A percentile compares a stretch with the other conserved stretches of the same genome.
These are phyloP conservation scores for Fusarium globosum DNA, from an alignment of 2,329 filamentous ascomycete genomes.

Conservation along the genomic window DNA sequence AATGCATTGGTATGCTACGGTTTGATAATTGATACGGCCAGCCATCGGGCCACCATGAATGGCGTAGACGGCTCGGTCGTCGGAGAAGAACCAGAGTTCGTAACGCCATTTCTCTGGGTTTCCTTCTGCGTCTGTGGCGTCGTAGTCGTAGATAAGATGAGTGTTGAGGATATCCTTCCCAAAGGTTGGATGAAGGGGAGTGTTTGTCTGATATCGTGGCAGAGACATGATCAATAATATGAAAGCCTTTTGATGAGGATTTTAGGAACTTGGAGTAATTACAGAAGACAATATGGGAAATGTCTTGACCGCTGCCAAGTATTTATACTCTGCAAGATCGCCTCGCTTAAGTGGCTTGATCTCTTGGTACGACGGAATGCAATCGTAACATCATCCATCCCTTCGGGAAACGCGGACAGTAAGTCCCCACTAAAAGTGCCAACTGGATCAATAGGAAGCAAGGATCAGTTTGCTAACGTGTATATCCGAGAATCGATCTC, in stretches of 20 bases:
- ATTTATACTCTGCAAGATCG: not conserved
- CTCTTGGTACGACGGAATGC: not conserved
- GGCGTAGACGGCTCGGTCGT: constrained; percentile 64
- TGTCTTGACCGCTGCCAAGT: fast-evolving
- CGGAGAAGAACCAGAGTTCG: constrained; percentile 70
- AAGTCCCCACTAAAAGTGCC: constrained; percentile 10
- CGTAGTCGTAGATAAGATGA: constrained; percentile 68
- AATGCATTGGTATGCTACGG: constrained; percentile 67
- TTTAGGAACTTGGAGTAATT: not conserved
- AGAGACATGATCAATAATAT: constrained; percentile 28
- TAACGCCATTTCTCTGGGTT: constrained; percentile 70
- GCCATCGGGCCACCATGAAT: constrained; percentile 71
- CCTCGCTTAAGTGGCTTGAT: not conserved
- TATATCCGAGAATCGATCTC: constrained; percentile 28
- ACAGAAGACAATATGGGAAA: fast-evolving
- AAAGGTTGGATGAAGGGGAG: constrained; percentile 42
- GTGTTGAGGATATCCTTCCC: constrained; percentile 63
- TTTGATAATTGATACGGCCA: constrained; percentile 64
- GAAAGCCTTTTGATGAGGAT: fast-evolving
- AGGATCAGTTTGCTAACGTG: not conserved
- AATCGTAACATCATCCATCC: constrained; percentile 10
- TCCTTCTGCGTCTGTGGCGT: constrained; percentile 58
- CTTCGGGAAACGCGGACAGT: constrained; percentile 16
- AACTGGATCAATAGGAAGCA: not conserved
- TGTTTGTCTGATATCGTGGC: constrained; percentile 42